Conservation (phyloP, 768 basidiomycete species). For the Mycena crocata region DNA sequence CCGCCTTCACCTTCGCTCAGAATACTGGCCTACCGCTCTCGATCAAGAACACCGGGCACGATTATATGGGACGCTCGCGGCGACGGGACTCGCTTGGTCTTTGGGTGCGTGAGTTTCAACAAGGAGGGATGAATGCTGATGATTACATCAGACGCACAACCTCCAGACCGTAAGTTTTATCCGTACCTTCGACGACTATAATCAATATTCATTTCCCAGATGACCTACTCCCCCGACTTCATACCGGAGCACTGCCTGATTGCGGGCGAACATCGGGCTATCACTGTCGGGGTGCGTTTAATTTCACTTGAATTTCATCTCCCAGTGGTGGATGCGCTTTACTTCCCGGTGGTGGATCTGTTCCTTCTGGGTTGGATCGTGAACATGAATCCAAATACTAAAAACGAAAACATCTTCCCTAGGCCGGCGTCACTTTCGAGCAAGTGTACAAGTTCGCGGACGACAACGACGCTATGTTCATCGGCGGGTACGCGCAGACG, state of each 20-base stretch:
- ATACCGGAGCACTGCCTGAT: not conserved
- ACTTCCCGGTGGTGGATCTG: too few species aligned
- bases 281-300: constrained; percentile 26
- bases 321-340: too few species aligned
- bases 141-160: constrained; percentile 17
- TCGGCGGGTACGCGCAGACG: constrained; percentile 36
- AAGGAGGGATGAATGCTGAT: too few species aligned
- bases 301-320: not conserved
- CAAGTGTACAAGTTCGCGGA: constrained; percentile 35
- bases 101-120: too few species aligned
- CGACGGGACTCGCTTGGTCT: constrained; percentile 35
- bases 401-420: not conserved
- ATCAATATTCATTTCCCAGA: not conserved
- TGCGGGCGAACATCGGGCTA: constrained; percentile 4
- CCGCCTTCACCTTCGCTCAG: constrained; percentile 36
- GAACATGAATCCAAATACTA: too few species aligned
- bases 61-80: constrained; percentile 39
- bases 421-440: constrained; percentile 28
- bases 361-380: too few species aligned
- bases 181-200: not conserved
- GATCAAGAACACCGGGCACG: constrained; percentile 44
- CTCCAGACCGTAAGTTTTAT: constrained; percentile 13
- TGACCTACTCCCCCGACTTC: constrained; percentile 10
- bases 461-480: constrained; percentile 27
- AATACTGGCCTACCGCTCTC: constrained; percentile 33